Evolutionary conservation across 2,329 filamentous ascomycete species (phyloP), one percentile per base, ranked within the genome.

Genomic region (Aplosporella prunicola): DNA sequence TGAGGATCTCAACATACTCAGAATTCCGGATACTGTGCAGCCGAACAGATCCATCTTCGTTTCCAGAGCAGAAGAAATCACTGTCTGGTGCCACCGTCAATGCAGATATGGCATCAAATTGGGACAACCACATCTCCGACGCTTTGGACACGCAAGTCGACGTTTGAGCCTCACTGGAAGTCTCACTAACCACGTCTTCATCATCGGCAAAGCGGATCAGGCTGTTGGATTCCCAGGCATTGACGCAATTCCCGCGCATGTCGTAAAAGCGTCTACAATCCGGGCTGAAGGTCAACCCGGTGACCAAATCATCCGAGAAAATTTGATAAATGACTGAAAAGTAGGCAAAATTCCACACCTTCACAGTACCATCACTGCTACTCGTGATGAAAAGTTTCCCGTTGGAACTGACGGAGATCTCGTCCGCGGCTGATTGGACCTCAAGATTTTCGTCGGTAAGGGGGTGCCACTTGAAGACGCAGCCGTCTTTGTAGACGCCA

Each of bases 401-500:
- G 30, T 32, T 22, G 8, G 30, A 22, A 17, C 30, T 32, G 13
- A n/a, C 16, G 13, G 30, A 6, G 11, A 32, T 18, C 11, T 32
- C 30, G 11, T 11, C n/a, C 5, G 30, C 15, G 10, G 14, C 5
- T 22, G 16, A 8, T 32, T 17, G 13, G n/a, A 32, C 16, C 17
- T 32, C 30, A 13, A 16, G 10, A 18, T 14, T 4, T 15, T 32
- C 16, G 30, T 32, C 30, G 13, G 16, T 22, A n/a, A 32, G 8
- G 4, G 30, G 30, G 11, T 32, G 16, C 30, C 30, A 32, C 15
- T 32, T 32, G 30, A 32, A 32, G 13, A 32, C 17, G 30, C 30
- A 18, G 16, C 10, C 30, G 11, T 15, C 30, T 5, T 32, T 32
- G 15, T 15, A 3, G 9, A 32, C 4, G 11, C 30, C 30, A 14